These are phyloP conservation scores for Boletus eberwhitei DNA, from an alignment of 768 basidiomycete genomes.

Conservation along the genomic window DNA sequence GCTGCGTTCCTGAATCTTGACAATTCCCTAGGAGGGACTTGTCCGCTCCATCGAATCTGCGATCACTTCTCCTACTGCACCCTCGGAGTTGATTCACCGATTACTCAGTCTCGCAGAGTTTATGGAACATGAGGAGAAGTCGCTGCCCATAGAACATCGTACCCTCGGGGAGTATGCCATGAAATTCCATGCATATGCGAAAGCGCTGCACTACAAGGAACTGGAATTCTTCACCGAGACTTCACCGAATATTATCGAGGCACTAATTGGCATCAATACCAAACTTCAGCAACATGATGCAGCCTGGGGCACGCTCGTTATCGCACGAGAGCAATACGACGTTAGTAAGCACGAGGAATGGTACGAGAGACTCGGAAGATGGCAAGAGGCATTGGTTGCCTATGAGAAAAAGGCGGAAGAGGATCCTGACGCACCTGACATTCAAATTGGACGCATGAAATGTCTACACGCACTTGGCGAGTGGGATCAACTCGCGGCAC, in stretches of 20 bases:
- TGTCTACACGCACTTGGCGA: constrained; percentile 96
- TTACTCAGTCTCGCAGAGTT: constrained; percentile 94
- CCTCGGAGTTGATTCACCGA: constrained; percentile 86
- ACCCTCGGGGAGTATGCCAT: constrained; percentile 92
- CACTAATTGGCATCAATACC: constrained; percentile 94
- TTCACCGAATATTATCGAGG: constrained; percentile 86
- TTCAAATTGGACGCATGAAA: constrained; percentile 89
- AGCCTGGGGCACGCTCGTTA: constrained; percentile 92
- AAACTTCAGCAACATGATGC: constrained; percentile 96
- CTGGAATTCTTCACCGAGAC: constrained; percentile 94
- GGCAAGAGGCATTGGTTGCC: constrained; percentile 88
- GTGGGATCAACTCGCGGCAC: constrained; percentile 87
- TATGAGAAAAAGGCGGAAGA: constrained; percentile 76
- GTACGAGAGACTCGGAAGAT: constrained; percentile 94
- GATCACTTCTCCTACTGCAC: constrained; percentile 71
- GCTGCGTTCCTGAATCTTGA: constrained; percentile 1
- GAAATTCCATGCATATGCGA: constrained; percentile 92
- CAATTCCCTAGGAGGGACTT: constrained; percentile 74
- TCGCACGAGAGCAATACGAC: constrained; percentile 87
- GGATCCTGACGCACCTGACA: constrained; percentile 74
- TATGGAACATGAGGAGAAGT: constrained; percentile 98
- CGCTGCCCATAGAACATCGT: constrained; percentile 88
- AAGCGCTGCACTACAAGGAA: constrained; percentile 98
- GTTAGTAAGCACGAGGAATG: constrained; percentile 94
- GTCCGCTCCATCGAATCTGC: constrained; percentile 87